These are phyloP conservation scores for Incumbomyces lentus DNA, from an alignment of 2,329 filamentous ascomycete species.

Conservation along the genomic window DNA sequence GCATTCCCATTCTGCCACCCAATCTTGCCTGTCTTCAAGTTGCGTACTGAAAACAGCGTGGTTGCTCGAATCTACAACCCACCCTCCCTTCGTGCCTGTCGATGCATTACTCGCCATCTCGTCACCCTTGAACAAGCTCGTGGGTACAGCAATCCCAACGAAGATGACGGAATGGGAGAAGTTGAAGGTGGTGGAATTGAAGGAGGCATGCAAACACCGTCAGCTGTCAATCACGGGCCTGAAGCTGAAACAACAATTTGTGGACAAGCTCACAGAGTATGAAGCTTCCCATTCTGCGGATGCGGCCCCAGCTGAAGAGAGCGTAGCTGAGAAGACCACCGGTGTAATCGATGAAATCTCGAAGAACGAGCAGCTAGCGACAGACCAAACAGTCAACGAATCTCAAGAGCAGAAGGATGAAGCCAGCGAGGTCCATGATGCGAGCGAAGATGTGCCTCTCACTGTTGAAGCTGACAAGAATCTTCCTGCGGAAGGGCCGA, in stretches of 20 bases:
- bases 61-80: no score
- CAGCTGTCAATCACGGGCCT: conserved; percentile 60
- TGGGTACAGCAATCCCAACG: not conserved
- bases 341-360: conserved; percentile 23
- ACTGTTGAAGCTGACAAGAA: not conserved
- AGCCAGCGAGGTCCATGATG: not conserved
- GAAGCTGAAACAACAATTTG: conserved; percentile 54
- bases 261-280: conserved; percentile 50
- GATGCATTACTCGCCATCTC: not conserved
- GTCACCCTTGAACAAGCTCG: not conserved
- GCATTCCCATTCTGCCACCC: no score
- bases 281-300: conserved; percentile 9
- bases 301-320: conserved; percentile 1
- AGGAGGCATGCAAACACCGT: conserved; percentile 61
- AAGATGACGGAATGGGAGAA: conserved; percentile 44
- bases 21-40: no score
- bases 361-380: conserved; percentile 23
- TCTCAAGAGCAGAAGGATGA: not conserved
- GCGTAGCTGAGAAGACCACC: conserved; percentile 4
- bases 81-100: no score
- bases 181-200: conserved; percentile 65
- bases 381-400: conserved; percentile 4
- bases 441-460: not conserved
- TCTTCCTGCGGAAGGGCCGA: not conserved
- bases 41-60: no score